Conservation (phyloP, 768 basidiomycete genomes). For the Tulasnella sp. region DNA sequence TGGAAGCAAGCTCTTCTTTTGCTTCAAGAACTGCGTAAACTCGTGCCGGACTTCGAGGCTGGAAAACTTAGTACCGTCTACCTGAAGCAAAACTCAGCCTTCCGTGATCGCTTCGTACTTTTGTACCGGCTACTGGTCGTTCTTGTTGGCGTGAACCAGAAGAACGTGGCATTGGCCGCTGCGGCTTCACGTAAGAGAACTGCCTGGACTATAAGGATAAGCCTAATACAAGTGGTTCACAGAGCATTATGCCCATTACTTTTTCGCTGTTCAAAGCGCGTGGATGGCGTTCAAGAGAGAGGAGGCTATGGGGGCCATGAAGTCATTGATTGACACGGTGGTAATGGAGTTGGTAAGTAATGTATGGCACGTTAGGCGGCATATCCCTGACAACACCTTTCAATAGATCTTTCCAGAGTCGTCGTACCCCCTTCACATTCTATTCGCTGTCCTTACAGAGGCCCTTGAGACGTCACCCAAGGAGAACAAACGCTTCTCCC, state of each 20-base stretch:
- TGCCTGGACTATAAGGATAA: slow-evolving; percentile 22
- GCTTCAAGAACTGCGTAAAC: slow-evolving; percentile 52
- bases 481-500: slow-evolving; percentile 50
- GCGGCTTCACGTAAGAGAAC: slow-evolving; percentile 60
- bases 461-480: slow-evolving; percentile 61
- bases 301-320: slow-evolving; percentile 47
- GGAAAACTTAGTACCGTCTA: slow-evolving; percentile 37
- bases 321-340: slow-evolving; percentile 78
- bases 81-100: slow-evolving; percentile 47
- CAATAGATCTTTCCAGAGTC: slow-evolving; percentile 53
- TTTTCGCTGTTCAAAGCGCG: slow-evolving; percentile 48
- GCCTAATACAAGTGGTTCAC: not conserved
- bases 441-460: slow-evolving; percentile 65
- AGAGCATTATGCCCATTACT: slow-evolving; percentile 61
- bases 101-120: slow-evolving; percentile 59
- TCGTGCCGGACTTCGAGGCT: slow-evolving; percentile 52
- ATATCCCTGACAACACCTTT: not conserved
- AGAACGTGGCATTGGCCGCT: slow-evolving; percentile 63
- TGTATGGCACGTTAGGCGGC: not conserved
- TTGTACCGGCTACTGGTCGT: slow-evolving; percentile 59
- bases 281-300: slow-evolving; percentile 64
- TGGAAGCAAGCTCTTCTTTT: slow-evolving; percentile 69
- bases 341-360: slow-evolving; percentile 64
- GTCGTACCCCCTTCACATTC: slow-evolving; percentile 59
- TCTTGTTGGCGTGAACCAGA: slow-evolving; percentile 59